Percentiles rank a stretch among this genome's conserved stretches.
phyloP scores from a whole-genome alignment of 208 protist species.

The Acanthamoeba castellanii region DNA sequence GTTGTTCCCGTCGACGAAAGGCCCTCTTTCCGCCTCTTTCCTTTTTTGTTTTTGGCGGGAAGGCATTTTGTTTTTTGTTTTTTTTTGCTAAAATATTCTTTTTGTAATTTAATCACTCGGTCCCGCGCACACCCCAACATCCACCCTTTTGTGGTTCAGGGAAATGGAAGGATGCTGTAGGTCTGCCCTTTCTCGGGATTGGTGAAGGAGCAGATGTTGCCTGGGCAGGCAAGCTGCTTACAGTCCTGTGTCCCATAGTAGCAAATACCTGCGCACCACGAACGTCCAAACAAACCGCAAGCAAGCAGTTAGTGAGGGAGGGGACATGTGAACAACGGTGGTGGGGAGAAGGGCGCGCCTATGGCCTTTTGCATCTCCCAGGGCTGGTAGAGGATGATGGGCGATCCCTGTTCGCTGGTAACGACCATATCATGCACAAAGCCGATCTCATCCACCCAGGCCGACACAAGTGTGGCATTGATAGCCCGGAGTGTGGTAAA shows the following conservation, averaged over 20 bases:
- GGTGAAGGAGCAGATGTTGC: neutral
- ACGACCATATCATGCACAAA: neutral
- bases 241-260: conserved; percentile 2
- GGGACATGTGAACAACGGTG: no score
- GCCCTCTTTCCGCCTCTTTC: no score
- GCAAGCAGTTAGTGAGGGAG: neutral
- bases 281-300: neutral
- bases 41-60: no score
- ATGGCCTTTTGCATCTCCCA: neutral
- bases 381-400: neutral
- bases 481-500: neutral
- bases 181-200: neutral
- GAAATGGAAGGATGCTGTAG: neutral
- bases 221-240: neutral
- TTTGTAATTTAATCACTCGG: no score
- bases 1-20: no score
- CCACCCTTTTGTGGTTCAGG: no score
- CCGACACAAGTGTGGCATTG: conserved; percentile 13
- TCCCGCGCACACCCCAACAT: no score
- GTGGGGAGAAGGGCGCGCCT: no score
- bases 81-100: no score
- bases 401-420: neutral
- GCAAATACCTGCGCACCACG: neutral
- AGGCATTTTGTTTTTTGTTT: no score
- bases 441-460: neutral